Base-by-base conservation (phyloP, 345 rosid genomes). In the Eucalyptus grandis region DNA sequence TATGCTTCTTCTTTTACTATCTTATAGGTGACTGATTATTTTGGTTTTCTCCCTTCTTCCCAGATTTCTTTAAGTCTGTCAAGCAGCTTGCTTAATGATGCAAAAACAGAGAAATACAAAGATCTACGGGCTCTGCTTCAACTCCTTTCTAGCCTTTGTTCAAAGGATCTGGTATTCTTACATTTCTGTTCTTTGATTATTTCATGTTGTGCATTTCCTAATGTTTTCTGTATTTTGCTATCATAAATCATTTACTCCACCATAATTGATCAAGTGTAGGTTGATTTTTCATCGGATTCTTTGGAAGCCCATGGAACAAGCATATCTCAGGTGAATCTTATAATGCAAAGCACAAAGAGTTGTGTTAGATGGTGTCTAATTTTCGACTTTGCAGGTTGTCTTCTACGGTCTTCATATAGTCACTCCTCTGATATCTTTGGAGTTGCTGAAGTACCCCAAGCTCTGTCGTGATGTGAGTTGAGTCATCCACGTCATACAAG, bases 111-210 rank as follows among this genome's bases (percentile, higher is more conserved):
- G 92, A 93, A 95, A 91, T 98, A 96, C 90, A 98, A 96, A 93
- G 99, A 97, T 91, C 90, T 98, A 85, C 98, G 98, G 69, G 99
- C 99, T 89, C 96, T 98, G 91, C 99, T 98, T 93, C 99, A 97
- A 92, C 96, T 98, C 89, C 99, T 98, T 89, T 96, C 98, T 86
- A 95, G 92, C 91, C 94, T 98, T 83, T 97, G 99, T 93, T 98
- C 98, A 80, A 98, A 96, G 90, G 99, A 98, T 94, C 93, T 98
- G 96, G 99, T 98, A 90, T 44, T 60, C 58, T 14, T 37, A 24
- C 19, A 22, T 37, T 31, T 37, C 34, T 60, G 49, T 50, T 72
- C 46, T 22, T 72, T 49, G 15, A 92, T 86, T 69, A 87, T 37
- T 85, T 90, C 82, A 24, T 82, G 14, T 65, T 50, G 58, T 88